These are phyloP conservation scores for Stylosanthes scabra DNA, from an alignment of 331 rosid genomes.

Conservation along the genomic window DNA sequence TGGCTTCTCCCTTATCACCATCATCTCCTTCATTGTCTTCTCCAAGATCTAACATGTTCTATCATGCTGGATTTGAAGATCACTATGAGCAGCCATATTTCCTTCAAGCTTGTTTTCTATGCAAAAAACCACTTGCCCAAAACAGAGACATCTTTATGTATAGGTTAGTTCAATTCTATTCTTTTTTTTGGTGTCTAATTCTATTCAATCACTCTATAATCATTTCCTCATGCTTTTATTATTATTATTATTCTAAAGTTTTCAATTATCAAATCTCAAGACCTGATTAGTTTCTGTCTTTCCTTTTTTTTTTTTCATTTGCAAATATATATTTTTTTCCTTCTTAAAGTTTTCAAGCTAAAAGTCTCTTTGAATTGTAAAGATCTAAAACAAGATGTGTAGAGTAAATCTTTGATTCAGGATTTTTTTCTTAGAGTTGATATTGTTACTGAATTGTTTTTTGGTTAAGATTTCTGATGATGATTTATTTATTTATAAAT, in stretches of 20 bases:
- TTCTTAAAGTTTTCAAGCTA: background rate
- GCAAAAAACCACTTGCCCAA: constrained; percentile 69
- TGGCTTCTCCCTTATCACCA: constrained; percentile 38
- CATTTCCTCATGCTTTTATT: background rate
- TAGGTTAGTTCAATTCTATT: constrained; percentile 54
- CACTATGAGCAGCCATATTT: constrained; percentile 69
- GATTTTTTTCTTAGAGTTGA: too few species aligned
- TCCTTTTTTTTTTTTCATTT: background rate
- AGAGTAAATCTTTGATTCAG: too few species aligned
- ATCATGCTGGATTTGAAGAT: constrained; percentile 55
- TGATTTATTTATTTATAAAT: background rate
- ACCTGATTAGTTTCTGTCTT: too few species aligned
- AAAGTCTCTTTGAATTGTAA: background rate
- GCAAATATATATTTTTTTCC: background rate
- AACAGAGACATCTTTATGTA: constrained; percentile 93
- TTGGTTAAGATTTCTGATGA: constrained; percentile 32
- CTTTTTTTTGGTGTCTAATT: too few species aligned
- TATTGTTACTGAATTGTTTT: too few species aligned
- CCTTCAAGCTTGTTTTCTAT: constrained; percentile 87
- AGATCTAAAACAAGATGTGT: constrained; percentile 31
- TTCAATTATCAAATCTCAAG: too few species aligned
- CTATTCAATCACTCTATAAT: too few species aligned
- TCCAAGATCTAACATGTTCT: constrained; percentile 56
- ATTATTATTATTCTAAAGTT: background rate
- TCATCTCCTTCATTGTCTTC: constrained; percentile 30